These are phyloP conservation scores for Botrytis hyacinthi DNA, from an alignment of 2,329 filamentous ascomycete species.

Conservation along the genomic window DNA sequence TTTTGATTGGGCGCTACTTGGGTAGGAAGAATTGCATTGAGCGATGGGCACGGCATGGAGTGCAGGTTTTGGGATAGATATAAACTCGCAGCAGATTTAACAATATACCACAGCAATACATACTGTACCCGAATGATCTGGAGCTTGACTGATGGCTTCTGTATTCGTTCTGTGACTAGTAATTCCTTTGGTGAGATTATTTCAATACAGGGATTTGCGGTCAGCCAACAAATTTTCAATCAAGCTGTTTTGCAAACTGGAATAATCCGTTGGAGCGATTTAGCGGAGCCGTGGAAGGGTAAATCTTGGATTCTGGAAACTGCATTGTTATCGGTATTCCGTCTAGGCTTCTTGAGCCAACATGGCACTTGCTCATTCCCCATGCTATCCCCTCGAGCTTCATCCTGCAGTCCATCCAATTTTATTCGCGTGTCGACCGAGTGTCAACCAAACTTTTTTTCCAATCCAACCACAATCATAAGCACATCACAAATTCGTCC, in stretches of 20 bases:
- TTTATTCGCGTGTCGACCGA: not conserved
- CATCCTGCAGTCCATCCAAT: not conserved
- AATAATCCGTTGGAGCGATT: not conserved
- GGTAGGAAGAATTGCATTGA: not conserved
- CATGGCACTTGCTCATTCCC: not conserved
- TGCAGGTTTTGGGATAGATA: not conserved
- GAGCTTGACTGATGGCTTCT: not conserved
- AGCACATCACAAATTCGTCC: conserved; percentile 13
- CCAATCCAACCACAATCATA: not conserved
- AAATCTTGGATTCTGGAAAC: not conserved
- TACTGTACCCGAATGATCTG: not conserved
- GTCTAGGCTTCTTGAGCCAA: not conserved
- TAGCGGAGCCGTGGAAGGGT: not conserved
- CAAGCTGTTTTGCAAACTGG: not conserved
- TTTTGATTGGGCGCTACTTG: not conserved
- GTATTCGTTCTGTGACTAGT: not conserved
- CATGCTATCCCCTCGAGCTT: not conserved
- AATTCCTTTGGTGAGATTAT: not conserved
- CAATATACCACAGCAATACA: not conserved
- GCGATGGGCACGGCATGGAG: not conserved
- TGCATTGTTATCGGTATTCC: not conserved
- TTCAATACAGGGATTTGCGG: not conserved
- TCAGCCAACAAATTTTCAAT: not conserved
- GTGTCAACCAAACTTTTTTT: not conserved
- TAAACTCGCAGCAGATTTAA: not conserved